Percentiles rank a stretch among this genome's conserved stretches.
These are phyloP conservation scores for Podila clonocystis DNA, from an alignment of 192 early-diverging fungal genomes.

Conservation along the genomic window DNA sequence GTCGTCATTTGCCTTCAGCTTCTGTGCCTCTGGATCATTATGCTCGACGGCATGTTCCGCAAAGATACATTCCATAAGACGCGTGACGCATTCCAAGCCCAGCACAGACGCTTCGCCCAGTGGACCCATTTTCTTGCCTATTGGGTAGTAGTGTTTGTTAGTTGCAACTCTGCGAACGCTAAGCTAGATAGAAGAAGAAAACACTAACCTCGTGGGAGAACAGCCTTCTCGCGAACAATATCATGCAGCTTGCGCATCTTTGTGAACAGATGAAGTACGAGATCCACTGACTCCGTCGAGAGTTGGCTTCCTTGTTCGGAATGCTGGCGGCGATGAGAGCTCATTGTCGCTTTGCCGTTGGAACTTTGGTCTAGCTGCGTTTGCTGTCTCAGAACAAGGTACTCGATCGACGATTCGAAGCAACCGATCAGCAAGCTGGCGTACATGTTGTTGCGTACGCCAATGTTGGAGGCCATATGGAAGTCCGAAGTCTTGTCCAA, in stretches of 20 bases:
- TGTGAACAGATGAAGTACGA: conserved; percentile 56
- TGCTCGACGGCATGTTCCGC: background rate
- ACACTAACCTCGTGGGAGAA: conserved; percentile 53
- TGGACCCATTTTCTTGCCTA: conserved; percentile 30
- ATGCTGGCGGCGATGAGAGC: background rate
- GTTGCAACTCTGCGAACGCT: background rate
- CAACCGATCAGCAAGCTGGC: conserved; percentile 63
- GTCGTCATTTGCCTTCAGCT: conserved; percentile 47
- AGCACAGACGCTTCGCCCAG: conserved; percentile 37
- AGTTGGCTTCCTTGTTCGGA: conserved; percentile 8
- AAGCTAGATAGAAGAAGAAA: background rate
- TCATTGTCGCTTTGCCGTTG: conserved; percentile 19
- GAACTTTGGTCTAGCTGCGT: background rate
- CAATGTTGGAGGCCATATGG: conserved; percentile 58
- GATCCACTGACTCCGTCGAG: conserved; percentile 35
- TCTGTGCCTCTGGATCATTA: conserved; percentile 16
- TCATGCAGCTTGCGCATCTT: conserved; percentile 54
- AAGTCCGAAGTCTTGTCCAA: conserved; percentile 73
- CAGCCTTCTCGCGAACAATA: conserved; percentile 56
- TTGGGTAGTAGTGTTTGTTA: background rate
- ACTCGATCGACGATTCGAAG: conserved; percentile 63
- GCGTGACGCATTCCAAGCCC: conserved; percentile 49
- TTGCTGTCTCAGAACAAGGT: conserved; percentile 28
- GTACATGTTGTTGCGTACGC: conserved; percentile 64
- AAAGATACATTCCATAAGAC: conserved; percentile 51